phyloP scores from a whole-genome alignment of 2,329 filamentous ascomycete species.

The Ilyonectria mors-panacis region DNA sequence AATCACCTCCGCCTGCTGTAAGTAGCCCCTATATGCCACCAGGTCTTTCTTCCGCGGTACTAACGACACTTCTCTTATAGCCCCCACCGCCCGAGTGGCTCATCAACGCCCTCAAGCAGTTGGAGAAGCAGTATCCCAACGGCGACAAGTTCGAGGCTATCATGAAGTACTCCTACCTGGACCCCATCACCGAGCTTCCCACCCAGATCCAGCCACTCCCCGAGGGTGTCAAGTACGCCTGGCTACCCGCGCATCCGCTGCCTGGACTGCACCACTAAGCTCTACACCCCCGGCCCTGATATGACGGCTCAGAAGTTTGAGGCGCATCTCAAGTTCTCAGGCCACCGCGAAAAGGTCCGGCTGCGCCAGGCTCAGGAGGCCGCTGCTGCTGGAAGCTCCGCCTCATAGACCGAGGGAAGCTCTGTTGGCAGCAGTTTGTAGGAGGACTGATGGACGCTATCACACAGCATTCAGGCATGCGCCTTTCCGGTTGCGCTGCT shows the following conservation, averaged over 20 bases:
- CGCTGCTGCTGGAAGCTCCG: conserved; percentile 19
- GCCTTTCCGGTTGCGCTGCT: conserved; percentile 6
- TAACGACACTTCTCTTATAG: conserved; percentile 61
- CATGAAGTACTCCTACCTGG: conserved; percentile 91
- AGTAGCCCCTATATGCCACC: conserved; percentile 52
- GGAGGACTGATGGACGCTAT: background rate
- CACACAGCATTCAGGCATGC: conserved; percentile 3
- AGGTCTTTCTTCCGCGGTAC: background rate
- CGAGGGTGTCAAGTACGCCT: conserved; percentile 81
- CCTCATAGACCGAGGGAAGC: conserved; percentile 14
- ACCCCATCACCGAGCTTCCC: conserved; percentile 77
- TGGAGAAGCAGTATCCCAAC: conserved; percentile 80
- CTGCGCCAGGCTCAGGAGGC: conserved; percentile 49
- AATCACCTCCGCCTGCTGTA: conserved; percentile 73
- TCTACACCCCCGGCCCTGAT: conserved; percentile 92
- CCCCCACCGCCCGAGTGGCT: conserved; percentile 93
- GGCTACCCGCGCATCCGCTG: conserved; percentile 93
- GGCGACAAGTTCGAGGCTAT: conserved; percentile 86
- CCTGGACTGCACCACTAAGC: conserved; percentile 91
- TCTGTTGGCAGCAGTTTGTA: background rate
- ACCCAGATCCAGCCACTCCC: conserved; percentile 71
- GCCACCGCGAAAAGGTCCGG: conserved; percentile 80
- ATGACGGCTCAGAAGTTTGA: conserved; percentile 92
- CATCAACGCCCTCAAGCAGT: conserved; percentile 76
- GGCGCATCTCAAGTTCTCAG: conserved; percentile 88